These are phyloP conservation scores for Diaporthe citrichinensis DNA, from an alignment of 2,329 filamentous ascomycete genomes.

Conservation along the genomic window DNA sequence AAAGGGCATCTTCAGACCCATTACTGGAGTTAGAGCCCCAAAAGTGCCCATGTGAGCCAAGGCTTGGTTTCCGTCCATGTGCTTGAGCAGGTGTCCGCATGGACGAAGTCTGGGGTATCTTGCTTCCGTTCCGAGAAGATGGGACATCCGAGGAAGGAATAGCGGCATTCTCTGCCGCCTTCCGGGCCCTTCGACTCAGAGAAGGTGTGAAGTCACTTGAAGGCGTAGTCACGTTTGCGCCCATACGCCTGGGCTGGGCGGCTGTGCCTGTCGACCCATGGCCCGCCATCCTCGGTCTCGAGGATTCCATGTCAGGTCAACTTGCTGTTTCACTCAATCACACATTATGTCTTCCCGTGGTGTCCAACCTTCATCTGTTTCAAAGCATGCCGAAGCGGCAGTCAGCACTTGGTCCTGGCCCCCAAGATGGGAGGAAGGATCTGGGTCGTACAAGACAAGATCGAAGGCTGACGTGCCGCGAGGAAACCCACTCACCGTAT, in stretches of 20 bases:
- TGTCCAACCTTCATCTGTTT: constrained; percentile 42
- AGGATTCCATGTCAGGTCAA: constrained; percentile 51
- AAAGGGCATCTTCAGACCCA: constrained; percentile 50
- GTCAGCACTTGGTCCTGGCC: constrained; percentile 27
- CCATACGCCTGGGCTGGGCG: constrained; percentile 46
- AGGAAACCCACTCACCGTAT: constrained; percentile 33
- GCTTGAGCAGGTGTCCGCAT: constrained; percentile 47
- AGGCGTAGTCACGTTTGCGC: constrained; percentile 48
- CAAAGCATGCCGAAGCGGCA: constrained; percentile 9
- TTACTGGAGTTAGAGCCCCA: constrained; percentile 56
- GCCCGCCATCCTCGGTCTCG: constrained; percentile 47
- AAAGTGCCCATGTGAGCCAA: constrained; percentile 60
- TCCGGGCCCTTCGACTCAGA: constrained; percentile 47
- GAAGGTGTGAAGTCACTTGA: constrained; percentile 46
- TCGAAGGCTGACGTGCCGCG: not conserved
- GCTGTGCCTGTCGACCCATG: constrained; percentile 47
- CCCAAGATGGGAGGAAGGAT: constrained; percentile 19
- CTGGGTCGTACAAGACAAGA: constrained; percentile 1
- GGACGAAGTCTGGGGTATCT: constrained; percentile 54
- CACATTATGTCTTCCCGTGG: constrained; percentile 32
- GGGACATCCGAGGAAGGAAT: constrained; percentile 11
- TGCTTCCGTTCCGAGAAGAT: constrained; percentile 47
- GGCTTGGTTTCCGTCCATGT: constrained; percentile 51
- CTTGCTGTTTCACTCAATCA: constrained; percentile 42
- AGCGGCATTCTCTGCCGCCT: constrained; percentile 46